Evolutionary conservation across 2,329 filamentous ascomycete species (phyloP).

Genomic region (Sodiomyces alkalinus): DNA sequence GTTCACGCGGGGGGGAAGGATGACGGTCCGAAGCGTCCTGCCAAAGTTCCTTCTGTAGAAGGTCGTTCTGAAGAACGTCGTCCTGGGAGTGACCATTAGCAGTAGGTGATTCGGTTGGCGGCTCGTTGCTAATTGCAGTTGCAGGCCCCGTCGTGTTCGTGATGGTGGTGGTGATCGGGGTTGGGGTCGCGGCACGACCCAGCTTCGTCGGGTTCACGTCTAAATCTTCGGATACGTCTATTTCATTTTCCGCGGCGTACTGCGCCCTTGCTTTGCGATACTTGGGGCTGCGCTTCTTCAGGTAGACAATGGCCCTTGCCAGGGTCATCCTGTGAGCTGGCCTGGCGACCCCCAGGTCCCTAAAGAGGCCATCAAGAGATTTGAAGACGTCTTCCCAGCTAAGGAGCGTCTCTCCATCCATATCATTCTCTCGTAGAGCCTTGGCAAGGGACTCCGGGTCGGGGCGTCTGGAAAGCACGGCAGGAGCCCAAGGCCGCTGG

Average conservation of each 20-base stretch:
- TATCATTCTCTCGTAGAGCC: constrained; percentile 42
- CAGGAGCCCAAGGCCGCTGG: constrained; percentile 29
- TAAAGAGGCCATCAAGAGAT: constrained; percentile 31
- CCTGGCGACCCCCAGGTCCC: constrained; percentile 39
- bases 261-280: constrained; percentile 6
- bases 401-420: constrained; percentile 52
- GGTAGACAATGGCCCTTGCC: constrained; percentile 32
- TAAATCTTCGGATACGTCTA: too few species aligned
- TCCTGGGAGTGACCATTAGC: too few species aligned
- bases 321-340: constrained; percentile 44
- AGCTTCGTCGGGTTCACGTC: too few species aligned
- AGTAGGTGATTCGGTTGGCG: too few species aligned
- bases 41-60: too few species aligned
- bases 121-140: too few species aligned
- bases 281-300: constrained; percentile 7
- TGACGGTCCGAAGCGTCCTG: too few species aligned
- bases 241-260: background rate
- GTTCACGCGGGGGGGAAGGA: too few species aligned
- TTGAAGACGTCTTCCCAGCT: constrained; percentile 33
- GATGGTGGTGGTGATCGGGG: too few species aligned
- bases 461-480: constrained; percentile 25
- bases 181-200: too few species aligned
- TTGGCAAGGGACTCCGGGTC: constrained; percentile 35
- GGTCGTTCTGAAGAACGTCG: too few species aligned
- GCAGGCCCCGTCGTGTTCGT: too few species aligned